A percentile compares a stretch with the other conserved stretches of the same genome.
Conservation (phyloP, 2,329 filamentous ascomycete species). For the Drechslera avenae region DNA sequence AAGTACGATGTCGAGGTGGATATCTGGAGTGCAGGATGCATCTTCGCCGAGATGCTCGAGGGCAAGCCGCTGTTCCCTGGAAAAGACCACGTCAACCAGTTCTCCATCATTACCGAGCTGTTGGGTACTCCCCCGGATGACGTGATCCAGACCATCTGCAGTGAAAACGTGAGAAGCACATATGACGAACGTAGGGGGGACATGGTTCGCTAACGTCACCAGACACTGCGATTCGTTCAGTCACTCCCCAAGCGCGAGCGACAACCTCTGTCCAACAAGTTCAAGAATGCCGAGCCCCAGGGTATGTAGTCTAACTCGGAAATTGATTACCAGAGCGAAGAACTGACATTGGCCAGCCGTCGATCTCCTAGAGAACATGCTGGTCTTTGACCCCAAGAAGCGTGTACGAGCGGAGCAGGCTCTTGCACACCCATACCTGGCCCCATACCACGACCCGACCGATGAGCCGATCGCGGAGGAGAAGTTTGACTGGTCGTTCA, state of each 20-base stretch:
- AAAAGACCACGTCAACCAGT: constrained; percentile 99
- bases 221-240: constrained; percentile 97
- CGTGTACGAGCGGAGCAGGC: constrained; percentile 86
- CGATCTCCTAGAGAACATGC: constrained; percentile 92
- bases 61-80: constrained; percentile 97
- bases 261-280: constrained; percentile 84
- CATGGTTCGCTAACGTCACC: constrained; percentile 26
- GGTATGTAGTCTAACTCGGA: constrained; percentile 59
- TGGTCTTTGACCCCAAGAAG: constrained; percentile 98
- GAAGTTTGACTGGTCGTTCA: constrained; percentile 99
- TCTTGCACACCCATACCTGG: constrained; percentile 88
- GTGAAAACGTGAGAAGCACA: constrained; percentile 74
- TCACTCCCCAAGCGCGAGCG: constrained; percentile 94
- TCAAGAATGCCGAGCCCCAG: constrained; percentile 88
- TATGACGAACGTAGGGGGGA: too few relatives aligned
- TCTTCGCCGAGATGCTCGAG: constrained; percentile 99
- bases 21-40: constrained; percentile 98
- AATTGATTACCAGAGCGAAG: neutral
- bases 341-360: constrained; percentile 64
- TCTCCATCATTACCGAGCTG: constrained; percentile 98
- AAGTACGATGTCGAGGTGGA: constrained; percentile 99
- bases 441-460: constrained; percentile 95
- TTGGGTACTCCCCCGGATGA: constrained; percentile 96
- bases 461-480: constrained; percentile 95
- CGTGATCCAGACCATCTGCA: constrained; percentile 98